A percentile compares a stretch with the other conserved stretches of the same genome.
These are phyloP conservation scores for Pseudonitzschia multiseries DNA, from an alignment of 108 stramenopile genomes.

Conservation along the genomic window DNA sequence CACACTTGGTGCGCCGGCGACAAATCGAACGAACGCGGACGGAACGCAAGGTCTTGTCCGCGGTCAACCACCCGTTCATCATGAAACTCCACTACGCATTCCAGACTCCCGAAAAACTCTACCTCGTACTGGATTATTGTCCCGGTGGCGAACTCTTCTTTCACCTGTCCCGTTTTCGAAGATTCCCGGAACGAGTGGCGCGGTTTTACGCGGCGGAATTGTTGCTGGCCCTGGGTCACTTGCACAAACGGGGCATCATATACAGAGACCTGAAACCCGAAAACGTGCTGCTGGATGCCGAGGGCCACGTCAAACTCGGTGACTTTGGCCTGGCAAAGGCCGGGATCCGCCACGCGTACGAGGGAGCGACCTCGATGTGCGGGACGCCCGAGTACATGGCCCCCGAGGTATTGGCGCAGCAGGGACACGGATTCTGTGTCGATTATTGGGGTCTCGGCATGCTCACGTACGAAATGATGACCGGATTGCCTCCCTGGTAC, in stretches of 20 bases:
- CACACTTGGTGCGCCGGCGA: conserved; percentile 86
- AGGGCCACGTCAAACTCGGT: conserved; percentile 89
- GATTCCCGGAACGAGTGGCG: conserved; percentile 92
- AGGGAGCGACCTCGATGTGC: conserved; percentile 93
- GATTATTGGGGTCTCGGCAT: conserved; percentile 97
- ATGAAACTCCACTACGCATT: conserved; percentile 92
- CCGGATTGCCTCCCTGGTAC: conserved; percentile 98
- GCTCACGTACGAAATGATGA: conserved; percentile 96
- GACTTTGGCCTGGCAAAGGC: conserved; percentile 92
- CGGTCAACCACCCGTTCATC: conserved; percentile 86
- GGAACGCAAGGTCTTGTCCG: conserved; percentile 92
- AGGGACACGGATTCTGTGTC: conserved; percentile 87
- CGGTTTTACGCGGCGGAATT: conserved; percentile 94
- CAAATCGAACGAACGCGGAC: conserved; percentile 97
- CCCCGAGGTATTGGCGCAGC: conserved; percentile 87
- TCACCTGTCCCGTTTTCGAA: conserved; percentile 89
- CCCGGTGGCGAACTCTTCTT: conserved; percentile 97
- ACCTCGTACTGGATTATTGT: conserved; percentile 96
- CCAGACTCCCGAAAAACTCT: conserved; percentile 88
- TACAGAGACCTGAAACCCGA: conserved; percentile 91
- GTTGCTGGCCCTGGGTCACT: conserved; percentile 84
- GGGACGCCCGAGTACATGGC: conserved; percentile 99
- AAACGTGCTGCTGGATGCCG: conserved; percentile 88
- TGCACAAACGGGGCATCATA: conserved; percentile 86
- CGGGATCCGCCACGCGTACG: conserved; percentile 75